Evolutionary conservation across 2,329 filamentous ascomycete genomes (phyloP), one percentile per base, ranked within the genome.

Genomic region (Diaporthe aspalathi): DNA sequence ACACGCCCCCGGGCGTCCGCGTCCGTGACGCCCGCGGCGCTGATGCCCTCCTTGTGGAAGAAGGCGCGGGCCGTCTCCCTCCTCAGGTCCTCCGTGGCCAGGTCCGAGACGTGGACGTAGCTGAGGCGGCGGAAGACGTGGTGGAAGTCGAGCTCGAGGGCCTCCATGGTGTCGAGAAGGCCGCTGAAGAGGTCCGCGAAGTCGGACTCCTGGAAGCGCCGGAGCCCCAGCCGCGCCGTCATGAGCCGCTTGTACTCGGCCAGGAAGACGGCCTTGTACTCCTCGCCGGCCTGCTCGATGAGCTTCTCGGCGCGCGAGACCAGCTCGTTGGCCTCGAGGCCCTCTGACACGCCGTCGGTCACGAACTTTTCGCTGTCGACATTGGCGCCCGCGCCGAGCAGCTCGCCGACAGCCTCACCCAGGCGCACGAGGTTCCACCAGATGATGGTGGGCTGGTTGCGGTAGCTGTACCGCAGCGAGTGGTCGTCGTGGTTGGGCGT

Each of bases 381-480:
- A 47, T 85, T 83, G 1, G 86, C 82, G 0, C 93, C 95, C 0
- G 92, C 89, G 22, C 95, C 96, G 70, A 99, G 90, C 1, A 97
- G 85, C 81, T 98, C 96, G 24, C 94, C 96, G 0, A 99, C 80
- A 0, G 93, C 89, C 82, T 99, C 96, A 70, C 94, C 96, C 0
- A 99, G 88, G 1, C 96, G 91, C 1, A 98, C 94, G 0, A 98
- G 86, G 77, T 98, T 98, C 96, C 96, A 99, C 96, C 96, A 99
- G 78, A 99, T 96, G 70, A 99, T 93, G 53, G 92, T 95, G 0
- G 96, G 95, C 79, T 99, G 96, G 79, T 97, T 97, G 75, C 92
- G 91, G 84, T 98, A 99, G 75, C 91, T 91, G 80, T 99, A 99
- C 57, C 96, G 90, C 38, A 97, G 85, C 83, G 92, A 88, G 78